Conservation (phyloP, 805 yeast species). For the Yamadazyma philogaea region DNA sequence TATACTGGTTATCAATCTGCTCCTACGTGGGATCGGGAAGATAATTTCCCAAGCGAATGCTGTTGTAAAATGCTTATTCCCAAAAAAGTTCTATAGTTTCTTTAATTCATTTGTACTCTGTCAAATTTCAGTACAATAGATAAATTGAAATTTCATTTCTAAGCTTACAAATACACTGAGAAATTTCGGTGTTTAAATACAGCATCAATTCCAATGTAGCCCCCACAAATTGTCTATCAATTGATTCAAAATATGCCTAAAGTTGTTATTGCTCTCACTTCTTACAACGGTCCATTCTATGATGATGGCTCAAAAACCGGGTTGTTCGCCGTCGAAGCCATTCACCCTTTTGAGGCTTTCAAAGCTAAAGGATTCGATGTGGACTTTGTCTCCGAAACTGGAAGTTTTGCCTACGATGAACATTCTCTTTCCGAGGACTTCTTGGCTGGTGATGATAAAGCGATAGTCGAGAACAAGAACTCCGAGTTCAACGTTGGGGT, state of each 20-base stretch:
- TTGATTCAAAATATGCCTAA: constrained; percentile 23
- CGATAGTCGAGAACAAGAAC: constrained; percentile 32
- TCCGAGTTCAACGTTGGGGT: constrained; percentile 42
- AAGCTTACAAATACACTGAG: no score
- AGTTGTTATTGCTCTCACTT: constrained; percentile 44
- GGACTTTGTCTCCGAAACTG: constrained; percentile 57
- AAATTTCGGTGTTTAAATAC: no score
- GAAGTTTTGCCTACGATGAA: constrained; percentile 55
- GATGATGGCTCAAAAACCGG: constrained; percentile 60
- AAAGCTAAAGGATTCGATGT: constrained; percentile 49
- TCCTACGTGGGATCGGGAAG: no score
- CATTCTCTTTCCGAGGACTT: constrained; percentile 45
- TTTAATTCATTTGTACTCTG: no score
- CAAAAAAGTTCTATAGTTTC: no score
- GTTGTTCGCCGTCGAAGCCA: constrained; percentile 54
- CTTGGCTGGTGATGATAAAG: constrained; percentile 41
- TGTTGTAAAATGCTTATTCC: no score
- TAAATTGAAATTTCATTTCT: no score
- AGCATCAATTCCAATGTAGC: no score
- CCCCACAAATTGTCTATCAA: no score
- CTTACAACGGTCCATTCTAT: constrained; percentile 47
- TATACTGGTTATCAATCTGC: no score
- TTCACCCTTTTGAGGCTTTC: constrained; percentile 55
- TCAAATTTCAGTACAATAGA: no score
- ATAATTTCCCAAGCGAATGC: no score